Base-by-base conservation (phyloP, 805 yeast genomes). In the Myxozyma nipponensis region DNA sequence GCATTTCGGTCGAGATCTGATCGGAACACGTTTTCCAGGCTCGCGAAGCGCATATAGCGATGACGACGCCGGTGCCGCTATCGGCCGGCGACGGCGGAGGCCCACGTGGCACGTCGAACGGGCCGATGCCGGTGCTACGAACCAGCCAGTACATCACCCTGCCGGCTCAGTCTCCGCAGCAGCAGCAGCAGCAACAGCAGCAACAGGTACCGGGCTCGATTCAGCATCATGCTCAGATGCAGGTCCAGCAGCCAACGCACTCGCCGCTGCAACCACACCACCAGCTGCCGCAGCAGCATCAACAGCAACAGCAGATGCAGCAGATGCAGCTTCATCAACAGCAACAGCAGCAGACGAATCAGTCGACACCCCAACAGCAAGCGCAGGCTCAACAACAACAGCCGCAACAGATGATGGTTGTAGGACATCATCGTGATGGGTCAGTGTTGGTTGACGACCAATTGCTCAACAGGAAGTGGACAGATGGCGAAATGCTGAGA, bases 401-500 rank as follows among this genome's bases (percentile, higher is more conserved):
- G 6, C 21, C 34, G 4, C 13, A 7, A 7, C 32, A 28, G 32
- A 7, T 7, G 32, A 7, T 7, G 13, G 10, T 28, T 28, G 10
- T 7, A 28, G 10, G 13, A 28, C 32, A 7, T 28, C 13, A 7
- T 7, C 32, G 25, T 18, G 17, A 23, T 24, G 9, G 24, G 10
- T 18, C 42, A 21, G 19, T 7, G 7, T 6, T 25, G 4, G 25
- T 19, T n/a, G 56, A 52, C 36, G 55, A 50, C 47, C 49, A 44
- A 35, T 46, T 39, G 37, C n/a, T n/a, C n/a, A 52, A 43, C 34
- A 46, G 56, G 22, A 52, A 52, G 19, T 52, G 57, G 57, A 52
- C 49, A 3, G 57, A 52, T 41, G 41, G 39, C 22, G 57, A 52
- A 32, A 52, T 46, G 51, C 37, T 39, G 13, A 50, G 57, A 15